Evolutionary conservation across 345 rosid genomes (phyloP).

Genomic region (Eucalyptus coolabah): DNA sequence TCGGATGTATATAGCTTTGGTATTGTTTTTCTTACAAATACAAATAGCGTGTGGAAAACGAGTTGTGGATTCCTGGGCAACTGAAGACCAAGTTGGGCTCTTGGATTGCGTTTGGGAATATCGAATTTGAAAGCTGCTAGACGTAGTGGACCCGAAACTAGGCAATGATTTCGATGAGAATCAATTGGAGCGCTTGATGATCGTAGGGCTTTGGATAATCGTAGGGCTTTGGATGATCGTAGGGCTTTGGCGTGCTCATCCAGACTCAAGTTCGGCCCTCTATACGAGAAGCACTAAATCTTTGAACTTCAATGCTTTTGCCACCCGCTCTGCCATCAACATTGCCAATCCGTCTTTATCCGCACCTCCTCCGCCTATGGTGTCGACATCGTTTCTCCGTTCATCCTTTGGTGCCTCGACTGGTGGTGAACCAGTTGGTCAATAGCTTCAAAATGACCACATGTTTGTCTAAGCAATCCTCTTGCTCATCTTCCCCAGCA

Average conservation of each 20-base stretch:
- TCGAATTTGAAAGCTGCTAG: neutral
- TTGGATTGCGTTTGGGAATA: neutral
- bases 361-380: neutral
- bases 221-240: too few relatives aligned
- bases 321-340: neutral
- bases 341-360: neutral
- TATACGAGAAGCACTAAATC: neutral
- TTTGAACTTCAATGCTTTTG: neutral
- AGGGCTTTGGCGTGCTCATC: slow-evolving; percentile 8
- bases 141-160: neutral
- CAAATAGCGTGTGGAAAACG: neutral
- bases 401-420: neutral
- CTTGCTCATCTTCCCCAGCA: neutral
- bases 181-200: neutral
- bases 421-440: neutral
- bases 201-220: slow-evolving; percentile 2
- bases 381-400: neutral
- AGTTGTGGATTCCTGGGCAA: neutral
- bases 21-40: neutral
- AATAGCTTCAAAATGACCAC: neutral
- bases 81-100: neutral
- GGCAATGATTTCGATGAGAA: neutral
- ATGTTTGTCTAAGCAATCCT: neutral
- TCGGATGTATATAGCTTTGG: neutral
- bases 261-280: neutral